Base-by-base conservation (phyloP, 2,329 filamentous ascomycete species). In the Beauveria sp. region DNA sequence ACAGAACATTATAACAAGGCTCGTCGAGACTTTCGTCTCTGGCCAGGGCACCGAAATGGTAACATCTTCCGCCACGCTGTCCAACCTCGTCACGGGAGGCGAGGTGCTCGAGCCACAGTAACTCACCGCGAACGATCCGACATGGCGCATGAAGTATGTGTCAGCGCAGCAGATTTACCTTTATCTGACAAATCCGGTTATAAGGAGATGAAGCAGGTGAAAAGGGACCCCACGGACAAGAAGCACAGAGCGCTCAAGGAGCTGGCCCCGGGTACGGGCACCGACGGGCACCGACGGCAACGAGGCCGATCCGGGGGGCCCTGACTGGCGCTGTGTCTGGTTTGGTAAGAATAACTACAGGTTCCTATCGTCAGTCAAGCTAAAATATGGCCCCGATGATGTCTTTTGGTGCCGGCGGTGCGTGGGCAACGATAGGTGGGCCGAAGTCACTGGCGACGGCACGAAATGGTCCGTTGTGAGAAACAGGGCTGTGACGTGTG, bases 371-470 rank as follows among this genome's bases (percentile, higher is more conserved):
- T 10, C 34, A 2, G 24, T 51, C 38, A 61, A 61, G 45, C 22
- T 12, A 1, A 51, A 51, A 22, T 45, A 56, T 18, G 59, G 56
- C 26, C 59, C 52, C 1, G 45, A 56, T 7, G 18, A 45, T 46
- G 51, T 61, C 14, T 51, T 61, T 38, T 61, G 46, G 43, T 47
- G 43, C 28, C 43, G 34, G 52, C 28, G 43, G 30, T 55, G 43
- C 49, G 59, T 61, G 10, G 59, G 30, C 5, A 61, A 43, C 51
- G 59, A 61, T 10, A 51, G 28, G 59, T 61, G 10, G 59, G 43
- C 14, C 7, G 49, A 60, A 30, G 47, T 43, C 34, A 51, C 46
- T 9, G 57, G 57, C 14, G 47, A 30, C 22, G 20, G 20, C 46
- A 28, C 38, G 38, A 18, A 43, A 60, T 46, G 38, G 58, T 24